Base-by-base conservation (phyloP, 2,329 filamentous ascomycete species). In the Blastomyces gilchristii region DNA sequence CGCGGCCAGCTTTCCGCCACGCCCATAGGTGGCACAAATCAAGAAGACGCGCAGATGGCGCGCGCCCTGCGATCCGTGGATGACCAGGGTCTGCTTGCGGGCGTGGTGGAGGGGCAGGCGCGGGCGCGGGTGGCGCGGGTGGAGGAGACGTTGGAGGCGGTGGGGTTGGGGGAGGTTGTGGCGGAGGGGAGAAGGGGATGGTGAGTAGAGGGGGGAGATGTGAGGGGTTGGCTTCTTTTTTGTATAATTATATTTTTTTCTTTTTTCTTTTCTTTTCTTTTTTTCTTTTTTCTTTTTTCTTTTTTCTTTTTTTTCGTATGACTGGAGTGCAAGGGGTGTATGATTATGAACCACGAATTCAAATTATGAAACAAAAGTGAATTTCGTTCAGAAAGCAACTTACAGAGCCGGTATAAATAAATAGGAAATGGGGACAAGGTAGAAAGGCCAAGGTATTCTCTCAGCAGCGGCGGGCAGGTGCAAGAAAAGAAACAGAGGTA, bases 361-460 rank as follows among this genome's bases (percentile, higher is more conserved):
- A 43, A 25, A 57, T 57, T 57, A 43, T 57, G n/a, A 57, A 57
- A 43, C 5, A 57, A 56, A 16, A 8, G 18, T 25, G 28, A 49
- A 58, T 47, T 50, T 62, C 53, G 28, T n/a, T 22, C 6, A 31
- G 16, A 57, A 63, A 57, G 52, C 31, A 61, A 50, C 25, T 8
- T 28, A 28, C 22, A 22, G 22, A 50, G 49, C 22, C n/a, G n/a
- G 34, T 41, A 39, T 41, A 28, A 52, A 47, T 47, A 25, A 5
- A 28, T 12, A 52, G 49, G 16, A 52, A 25, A 37, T 37, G 34
- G 34, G 7, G 9, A 4, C 12, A 22, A 25, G 22, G 61, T 58
- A 62, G 53, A 63, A 16, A 37, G n/a, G 37, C 28, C 37, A 57
- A 28, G n/a, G 31, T 14, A 39, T n/a, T 2, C n/a, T 9, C 12